Percentiles rank a stretch among this genome's conserved stretches.
These are phyloP conservation scores for Colletotrichum abscissum DNA, from an alignment of 2,329 filamentous ascomycete species.

Conservation along the genomic window DNA sequence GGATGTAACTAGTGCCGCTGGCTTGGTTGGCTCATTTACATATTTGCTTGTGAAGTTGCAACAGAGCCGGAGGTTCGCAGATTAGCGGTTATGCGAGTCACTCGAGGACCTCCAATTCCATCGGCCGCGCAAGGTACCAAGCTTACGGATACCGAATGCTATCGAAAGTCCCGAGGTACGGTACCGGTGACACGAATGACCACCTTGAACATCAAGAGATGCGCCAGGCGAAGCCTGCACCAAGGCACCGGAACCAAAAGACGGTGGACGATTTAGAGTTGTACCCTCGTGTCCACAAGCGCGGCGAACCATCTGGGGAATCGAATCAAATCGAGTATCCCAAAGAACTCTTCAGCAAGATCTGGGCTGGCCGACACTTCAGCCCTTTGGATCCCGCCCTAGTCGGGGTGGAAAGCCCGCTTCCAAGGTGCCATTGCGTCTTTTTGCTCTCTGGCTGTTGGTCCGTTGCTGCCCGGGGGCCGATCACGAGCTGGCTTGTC, in stretches of 20 bases:
- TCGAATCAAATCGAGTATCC: background rate
- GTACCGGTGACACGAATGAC: background rate
- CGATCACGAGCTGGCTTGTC: constrained; percentile 26
- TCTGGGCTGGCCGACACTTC: constrained; percentile 4
- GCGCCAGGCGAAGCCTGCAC: background rate
- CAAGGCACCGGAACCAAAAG: background rate
- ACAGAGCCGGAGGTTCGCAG: constrained; percentile 5
- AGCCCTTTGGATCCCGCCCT: constrained; percentile 10
- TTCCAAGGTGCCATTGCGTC: background rate
- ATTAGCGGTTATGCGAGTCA: constrained; percentile 30
- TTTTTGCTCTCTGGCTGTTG: constrained; percentile 1
- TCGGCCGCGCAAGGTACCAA: background rate
- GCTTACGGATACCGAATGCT: background rate
- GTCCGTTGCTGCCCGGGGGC: constrained; percentile 2
- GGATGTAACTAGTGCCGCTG: background rate
- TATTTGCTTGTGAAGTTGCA: constrained; percentile 22
- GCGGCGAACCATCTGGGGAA: constrained; percentile 25
- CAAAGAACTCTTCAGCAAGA: constrained; percentile 12
- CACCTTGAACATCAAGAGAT: background rate
- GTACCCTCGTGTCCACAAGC: constrained; percentile 22
- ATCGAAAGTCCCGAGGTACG: background rate
- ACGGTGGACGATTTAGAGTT: constrained; percentile 23
- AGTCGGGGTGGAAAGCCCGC: background rate
- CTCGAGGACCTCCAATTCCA: constrained; percentile 6
- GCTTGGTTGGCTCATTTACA: background rate